These are phyloP conservation scores for Anaeramoeba ignava DNA, from an alignment of 78 protist genomes.

Conservation along the genomic window DNA sequence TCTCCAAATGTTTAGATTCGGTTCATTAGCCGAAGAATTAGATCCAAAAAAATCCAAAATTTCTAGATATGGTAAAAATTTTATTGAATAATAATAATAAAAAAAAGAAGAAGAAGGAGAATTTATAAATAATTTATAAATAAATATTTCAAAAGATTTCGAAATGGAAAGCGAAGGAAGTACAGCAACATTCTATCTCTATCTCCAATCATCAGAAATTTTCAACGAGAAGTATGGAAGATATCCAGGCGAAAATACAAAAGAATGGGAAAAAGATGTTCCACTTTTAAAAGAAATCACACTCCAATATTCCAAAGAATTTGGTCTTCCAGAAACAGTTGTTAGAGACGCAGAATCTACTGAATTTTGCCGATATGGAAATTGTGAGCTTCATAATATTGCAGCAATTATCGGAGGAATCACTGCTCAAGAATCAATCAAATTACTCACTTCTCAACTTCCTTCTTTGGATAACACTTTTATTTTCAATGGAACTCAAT, in stretches of 20 bases:
- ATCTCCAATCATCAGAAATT: slow-evolving; percentile 6
- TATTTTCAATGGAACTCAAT: neutral
- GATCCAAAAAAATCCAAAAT: slow-evolving; percentile 36
- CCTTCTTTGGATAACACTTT: neutral
- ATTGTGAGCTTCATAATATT: slow-evolving; percentile 53
- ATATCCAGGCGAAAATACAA: neutral
- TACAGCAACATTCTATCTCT: neutral
- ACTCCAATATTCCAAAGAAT: neutral
- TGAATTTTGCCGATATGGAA: slow-evolving; percentile 60
- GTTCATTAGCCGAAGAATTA: neutral
- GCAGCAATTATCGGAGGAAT: slow-evolving; percentile 28
- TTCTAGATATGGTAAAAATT: slow-evolving; percentile 18
- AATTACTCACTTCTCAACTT: neutral
- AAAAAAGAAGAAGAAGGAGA: neutral
- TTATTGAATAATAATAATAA: slow-evolving; percentile 14
- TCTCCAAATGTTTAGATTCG: neutral
- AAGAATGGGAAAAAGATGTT: slow-evolving; percentile 29
- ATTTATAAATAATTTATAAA: neutral
- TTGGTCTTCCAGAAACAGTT: slow-evolving; percentile 5
- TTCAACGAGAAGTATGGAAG: neutral
- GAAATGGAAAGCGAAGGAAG: neutral
- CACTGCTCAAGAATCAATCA: neutral
- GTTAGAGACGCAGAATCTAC: slow-evolving; percentile 33
- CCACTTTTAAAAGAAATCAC: slow-evolving; percentile 12
- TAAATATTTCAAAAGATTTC: neutral